Evolutionary conservation across 768 basidiomycete genomes (phyloP), one percentile per base, ranked within the genome.

Genomic region (Boletellus sp.): DNA sequence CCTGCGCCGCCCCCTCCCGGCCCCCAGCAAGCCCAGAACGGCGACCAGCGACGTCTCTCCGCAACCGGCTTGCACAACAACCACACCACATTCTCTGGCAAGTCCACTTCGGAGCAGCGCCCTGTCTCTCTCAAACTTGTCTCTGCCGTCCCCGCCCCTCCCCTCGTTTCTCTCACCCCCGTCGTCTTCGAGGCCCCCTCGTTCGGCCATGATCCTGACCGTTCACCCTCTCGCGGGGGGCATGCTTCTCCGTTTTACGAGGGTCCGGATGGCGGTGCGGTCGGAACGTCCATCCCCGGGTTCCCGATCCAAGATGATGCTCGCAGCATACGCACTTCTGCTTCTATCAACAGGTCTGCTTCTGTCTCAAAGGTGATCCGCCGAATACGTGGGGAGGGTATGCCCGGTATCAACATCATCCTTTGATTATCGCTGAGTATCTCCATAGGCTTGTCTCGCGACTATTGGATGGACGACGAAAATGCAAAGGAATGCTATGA

Each of bases 381-480:
- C 59, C 74, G 90, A 53, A 83, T 96, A 60, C 77, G 94, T 48
- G 94, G 94, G 37, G 93, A 95, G 79, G 93, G 94, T 78, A 58
- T 53, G 66, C 62, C 22, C 6, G 45, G 13, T 31, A 42, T 48
- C 33, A 48, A 40, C 48, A 43, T 48, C 41, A 32, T 40, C 32
- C 40, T 24, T 38, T 36, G 33, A 24, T 48, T 45, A 17, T 45
- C 43, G 42, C 56, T 55, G 32, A 57, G 48, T 5, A 10, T 54
- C 47, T 19, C 3, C 11, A 31, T 45, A 91, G 90, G 90, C n/a
- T 64, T 95, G 17, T 91, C 90, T 20, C 83, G 85, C 55, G 91
- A 96, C 62, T 97, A 97, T 64, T 99, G 96, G 96, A 97, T 98
- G 94, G 90, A 93, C 53, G 94, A 97, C 62, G 92, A 92, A 61